Conservation (phyloP, 805 yeast genomes). For the Hyphopichia homilentoma region DNA sequence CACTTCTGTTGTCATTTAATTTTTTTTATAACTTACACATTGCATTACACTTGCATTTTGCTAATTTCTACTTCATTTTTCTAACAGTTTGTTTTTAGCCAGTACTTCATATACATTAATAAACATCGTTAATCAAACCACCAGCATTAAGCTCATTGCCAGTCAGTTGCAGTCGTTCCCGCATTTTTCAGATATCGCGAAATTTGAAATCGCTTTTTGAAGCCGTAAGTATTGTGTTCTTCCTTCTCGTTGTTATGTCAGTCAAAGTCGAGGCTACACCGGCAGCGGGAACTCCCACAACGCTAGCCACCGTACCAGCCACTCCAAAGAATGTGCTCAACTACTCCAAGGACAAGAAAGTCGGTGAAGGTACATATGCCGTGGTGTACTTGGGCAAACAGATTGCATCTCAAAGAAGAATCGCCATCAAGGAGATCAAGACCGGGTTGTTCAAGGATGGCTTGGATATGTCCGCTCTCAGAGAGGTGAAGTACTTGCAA, state of each 20-base stretch:
- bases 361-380: slow-evolving; percentile 99
- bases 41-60: too few relatives aligned
- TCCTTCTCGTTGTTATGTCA: too few relatives aligned
- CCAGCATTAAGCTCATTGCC: too few relatives aligned
- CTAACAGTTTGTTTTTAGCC: too few relatives aligned
- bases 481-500: slow-evolving; percentile 86
- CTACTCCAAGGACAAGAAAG: slow-evolving; percentile 66
- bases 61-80: background rate
- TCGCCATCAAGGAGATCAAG: slow-evolving; percentile 95
- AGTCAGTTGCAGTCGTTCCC: too few relatives aligned
- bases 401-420: slow-evolving; percentile 47
- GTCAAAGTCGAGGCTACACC: background rate
- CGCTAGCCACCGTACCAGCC: background rate
- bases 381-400: slow-evolving; percentile 86
- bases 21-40: background rate
- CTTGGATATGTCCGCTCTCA: slow-evolving; percentile 92
- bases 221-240: too few relatives aligned
- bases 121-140: too few relatives aligned
- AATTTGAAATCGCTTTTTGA: too few relatives aligned
- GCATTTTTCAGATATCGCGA: too few relatives aligned
- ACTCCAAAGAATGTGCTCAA: slow-evolving; percentile 8
- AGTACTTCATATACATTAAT: too few relatives aligned
- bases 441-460: slow-evolving; percentile 95
- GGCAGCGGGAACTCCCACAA: background rate
- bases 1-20: background rate